phyloP scores from a whole-genome alignment of 2,329 filamentous ascomycete species.

The Didymella pinodella region DNA sequence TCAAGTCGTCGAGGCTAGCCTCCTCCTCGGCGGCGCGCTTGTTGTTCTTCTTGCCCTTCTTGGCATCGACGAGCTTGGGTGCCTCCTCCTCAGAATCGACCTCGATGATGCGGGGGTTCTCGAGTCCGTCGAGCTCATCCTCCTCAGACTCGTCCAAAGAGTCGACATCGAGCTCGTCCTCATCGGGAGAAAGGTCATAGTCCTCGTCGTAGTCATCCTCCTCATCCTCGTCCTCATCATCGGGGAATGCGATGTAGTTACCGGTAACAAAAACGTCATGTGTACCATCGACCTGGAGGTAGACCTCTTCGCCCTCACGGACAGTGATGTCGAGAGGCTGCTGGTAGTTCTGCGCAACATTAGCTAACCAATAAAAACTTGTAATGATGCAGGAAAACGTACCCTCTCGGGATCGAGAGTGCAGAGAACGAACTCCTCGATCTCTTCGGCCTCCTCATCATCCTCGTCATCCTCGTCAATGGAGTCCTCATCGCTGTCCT shows the following conservation, averaged over 20 bases:
- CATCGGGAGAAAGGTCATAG: slow-evolving; percentile 81
- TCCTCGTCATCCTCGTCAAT: slow-evolving; percentile 37
- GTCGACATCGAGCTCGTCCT: slow-evolving; percentile 71
- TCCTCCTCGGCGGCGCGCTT: slow-evolving; percentile 81
- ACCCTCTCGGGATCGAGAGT: slow-evolving; percentile 93
- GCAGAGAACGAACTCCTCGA: slow-evolving; percentile 93
- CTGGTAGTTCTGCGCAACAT: slow-evolving; percentile 79
- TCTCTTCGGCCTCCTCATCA: slow-evolving; percentile 52
- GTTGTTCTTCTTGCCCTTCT: slow-evolving; percentile 72
- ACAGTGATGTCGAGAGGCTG: slow-evolving; percentile 94
- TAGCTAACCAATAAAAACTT: slow-evolving; percentile 34
- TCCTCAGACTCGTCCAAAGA: slow-evolving; percentile 60
- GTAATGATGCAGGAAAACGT: slow-evolving; percentile 54
- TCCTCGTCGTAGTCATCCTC: slow-evolving; percentile 66
- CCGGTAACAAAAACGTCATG: slow-evolving; percentile 93
- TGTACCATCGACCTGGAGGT: slow-evolving; percentile 89
- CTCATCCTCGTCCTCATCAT: slow-evolving; percentile 67
- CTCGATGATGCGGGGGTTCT: slow-evolving; percentile 84
- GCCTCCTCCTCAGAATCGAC: slow-evolving; percentile 75
- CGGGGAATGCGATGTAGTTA: slow-evolving; percentile 85
- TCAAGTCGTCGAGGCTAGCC: slow-evolving; percentile 78
- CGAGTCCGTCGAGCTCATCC: slow-evolving; percentile 65
- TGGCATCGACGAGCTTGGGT: slow-evolving; percentile 60
- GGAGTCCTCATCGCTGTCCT: slow-evolving; percentile 65
- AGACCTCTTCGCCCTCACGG: slow-evolving; percentile 85